phyloP scores from a whole-genome alignment of 495 filamentous ascomycete species.

The Penicillium bialowiezense region DNA sequence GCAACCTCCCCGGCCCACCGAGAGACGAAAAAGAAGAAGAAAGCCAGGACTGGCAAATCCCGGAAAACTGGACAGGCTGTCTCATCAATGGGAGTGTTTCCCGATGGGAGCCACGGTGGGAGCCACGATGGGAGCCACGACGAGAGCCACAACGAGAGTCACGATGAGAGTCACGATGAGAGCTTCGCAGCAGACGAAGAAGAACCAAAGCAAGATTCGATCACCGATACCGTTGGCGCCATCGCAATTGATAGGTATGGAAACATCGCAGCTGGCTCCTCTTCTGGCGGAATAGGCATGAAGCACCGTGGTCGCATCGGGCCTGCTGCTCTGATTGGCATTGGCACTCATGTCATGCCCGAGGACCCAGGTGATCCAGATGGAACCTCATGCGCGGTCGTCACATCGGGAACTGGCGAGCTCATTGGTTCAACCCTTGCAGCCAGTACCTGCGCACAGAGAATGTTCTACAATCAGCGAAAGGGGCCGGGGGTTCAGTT shows the following conservation, averaged over 20 bases:
- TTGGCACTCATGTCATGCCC: slow-evolving; percentile 86
- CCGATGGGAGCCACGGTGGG: background rate
- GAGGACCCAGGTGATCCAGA: slow-evolving; percentile 59
- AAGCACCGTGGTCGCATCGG: slow-evolving; percentile 89
- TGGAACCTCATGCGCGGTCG: slow-evolving; percentile 63
- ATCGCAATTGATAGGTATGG: slow-evolving; percentile 85
- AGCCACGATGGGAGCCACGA: background rate
- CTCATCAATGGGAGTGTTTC: background rate
- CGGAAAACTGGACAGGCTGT: background rate
- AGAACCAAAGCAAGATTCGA: slow-evolving; percentile 35
- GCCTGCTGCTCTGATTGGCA: slow-evolving; percentile 86
- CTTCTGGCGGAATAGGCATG: slow-evolving; percentile 98
- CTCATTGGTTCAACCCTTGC: slow-evolving; percentile 93
- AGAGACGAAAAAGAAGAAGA: background rate
- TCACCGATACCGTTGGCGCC: slow-evolving; percentile 93
- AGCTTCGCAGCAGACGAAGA: background rate
- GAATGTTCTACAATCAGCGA: slow-evolving; percentile 65
- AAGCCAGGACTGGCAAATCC: background rate
- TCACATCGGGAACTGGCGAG: slow-evolving; percentile 92
- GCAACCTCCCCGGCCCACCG: background rate
- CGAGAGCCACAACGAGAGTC: no score
- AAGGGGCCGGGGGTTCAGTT: slow-evolving; percentile 57
- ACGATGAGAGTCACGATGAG: no score
- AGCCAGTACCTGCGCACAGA: slow-evolving; percentile 71
- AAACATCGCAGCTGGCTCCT: slow-evolving; percentile 93